Evolutionary conservation across 2,329 filamentous ascomycete species (phyloP).

Genomic region (Amauroascus verrucosus): DNA sequence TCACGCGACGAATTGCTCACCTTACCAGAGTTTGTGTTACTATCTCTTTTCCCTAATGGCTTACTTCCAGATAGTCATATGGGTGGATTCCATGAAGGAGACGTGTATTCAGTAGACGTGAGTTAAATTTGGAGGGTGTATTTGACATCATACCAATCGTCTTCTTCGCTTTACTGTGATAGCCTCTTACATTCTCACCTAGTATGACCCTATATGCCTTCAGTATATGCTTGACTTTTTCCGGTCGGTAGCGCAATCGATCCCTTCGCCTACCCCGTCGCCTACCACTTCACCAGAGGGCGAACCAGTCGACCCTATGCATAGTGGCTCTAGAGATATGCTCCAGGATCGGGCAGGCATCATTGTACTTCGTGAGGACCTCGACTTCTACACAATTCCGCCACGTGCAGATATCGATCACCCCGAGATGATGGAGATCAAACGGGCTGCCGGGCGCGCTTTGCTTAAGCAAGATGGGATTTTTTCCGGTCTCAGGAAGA

Average conservation of each 20-base stretch:
- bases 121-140: too few relatives aligned
- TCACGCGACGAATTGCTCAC: slow-evolving; percentile 92
- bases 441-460: slow-evolving; percentile 80
- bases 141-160: too few relatives aligned
- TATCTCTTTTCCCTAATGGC: slow-evolving; percentile 98
- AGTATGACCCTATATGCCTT: slow-evolving; percentile 94
- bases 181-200: slow-evolving; percentile 22
- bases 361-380: slow-evolving; percentile 88
- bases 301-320: slow-evolving; percentile 60
- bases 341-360: slow-evolving; percentile 83
- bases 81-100: slow-evolving; percentile 82
- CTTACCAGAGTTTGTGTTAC: slow-evolving; percentile 87
- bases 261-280: slow-evolving; percentile 56
- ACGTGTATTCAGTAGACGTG: slow-evolving; percentile 96
- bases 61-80: slow-evolving; percentile 93
- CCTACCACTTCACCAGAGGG: slow-evolving; percentile 50
- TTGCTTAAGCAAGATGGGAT: slow-evolving; percentile 84
- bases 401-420: slow-evolving; percentile 74
- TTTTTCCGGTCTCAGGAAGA: slow-evolving; percentile 88
- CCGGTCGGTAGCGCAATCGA: slow-evolving; percentile 90
- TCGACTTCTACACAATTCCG: slow-evolving; percentile 96
- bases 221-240: slow-evolving; percentile 99
- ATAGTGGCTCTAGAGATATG: slow-evolving; percentile 61
- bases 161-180: too few relatives aligned
- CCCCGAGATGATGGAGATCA: slow-evolving; percentile 88